These are phyloP conservation scores for Stagonosporopsis vannaccii DNA, from an alignment of 2,329 filamentous ascomycete species.

Conservation along the genomic window DNA sequence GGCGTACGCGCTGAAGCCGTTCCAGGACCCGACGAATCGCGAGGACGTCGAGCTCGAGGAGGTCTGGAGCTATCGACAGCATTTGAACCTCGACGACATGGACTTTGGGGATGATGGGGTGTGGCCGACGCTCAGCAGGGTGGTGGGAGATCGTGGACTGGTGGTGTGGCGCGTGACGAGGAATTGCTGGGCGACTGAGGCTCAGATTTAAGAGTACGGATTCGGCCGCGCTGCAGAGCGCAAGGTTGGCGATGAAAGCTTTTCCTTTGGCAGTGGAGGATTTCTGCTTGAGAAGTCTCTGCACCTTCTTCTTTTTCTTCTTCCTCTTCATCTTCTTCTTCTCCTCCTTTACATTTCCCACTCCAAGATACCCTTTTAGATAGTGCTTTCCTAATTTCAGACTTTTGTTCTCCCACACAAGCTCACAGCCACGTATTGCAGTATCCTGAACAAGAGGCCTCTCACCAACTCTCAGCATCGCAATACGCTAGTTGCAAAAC, in stretches of 20 bases:
- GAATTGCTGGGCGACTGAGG: constrained; percentile 42
- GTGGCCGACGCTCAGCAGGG: constrained; percentile 72
- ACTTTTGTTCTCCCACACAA: background rate
- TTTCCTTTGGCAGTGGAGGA: background rate
- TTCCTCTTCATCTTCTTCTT: background rate
- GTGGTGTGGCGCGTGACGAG: constrained; percentile 54
- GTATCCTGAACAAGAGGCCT: background rate
- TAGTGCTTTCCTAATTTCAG: constrained; percentile 20
- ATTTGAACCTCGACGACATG: constrained; percentile 81
- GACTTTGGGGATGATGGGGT: constrained; percentile 81
- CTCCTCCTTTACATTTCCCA: constrained; percentile 10
- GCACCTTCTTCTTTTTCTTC: background rate
- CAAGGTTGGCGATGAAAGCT: background rate
- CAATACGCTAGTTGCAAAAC: no score
- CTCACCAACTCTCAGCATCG: background rate
- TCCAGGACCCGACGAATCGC: constrained; percentile 22
- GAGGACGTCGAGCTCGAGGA: constrained; percentile 69
- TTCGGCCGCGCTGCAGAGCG: background rate
- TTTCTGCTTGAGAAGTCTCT: background rate
- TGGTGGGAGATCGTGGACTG: constrained; percentile 61
- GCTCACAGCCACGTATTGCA: background rate
- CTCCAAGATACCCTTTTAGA: constrained; percentile 27
- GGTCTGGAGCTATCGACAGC: constrained; percentile 71
- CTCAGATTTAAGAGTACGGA: background rate
- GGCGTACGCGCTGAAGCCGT: constrained; percentile 72